These are phyloP conservation scores for Boletus huronensis DNA, from an alignment of 768 basidiomycete genomes.

Conservation along the genomic window DNA sequence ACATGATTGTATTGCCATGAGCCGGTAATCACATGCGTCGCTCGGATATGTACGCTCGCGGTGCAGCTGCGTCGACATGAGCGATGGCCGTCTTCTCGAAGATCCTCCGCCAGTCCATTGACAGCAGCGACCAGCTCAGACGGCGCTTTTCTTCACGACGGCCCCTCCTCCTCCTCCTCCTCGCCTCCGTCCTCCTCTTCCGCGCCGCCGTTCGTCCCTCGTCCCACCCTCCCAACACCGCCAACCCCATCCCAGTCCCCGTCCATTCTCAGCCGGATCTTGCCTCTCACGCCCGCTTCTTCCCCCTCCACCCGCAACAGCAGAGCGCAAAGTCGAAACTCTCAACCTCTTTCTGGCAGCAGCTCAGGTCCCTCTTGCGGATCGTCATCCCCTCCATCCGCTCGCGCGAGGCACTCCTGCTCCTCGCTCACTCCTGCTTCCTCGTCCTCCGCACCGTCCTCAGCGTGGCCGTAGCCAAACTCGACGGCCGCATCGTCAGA, in stretches of 20 bases:
- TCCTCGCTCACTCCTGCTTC: constrained; percentile 79
- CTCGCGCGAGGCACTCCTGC: constrained; percentile 69
- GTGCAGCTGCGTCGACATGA: neutral
- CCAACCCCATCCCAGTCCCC: constrained; percentile 58
- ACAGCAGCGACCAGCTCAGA: neutral
- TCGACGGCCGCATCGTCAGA: constrained; percentile 88
- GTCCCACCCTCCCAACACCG: constrained; percentile 33
- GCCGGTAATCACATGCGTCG: constrained; percentile 14
- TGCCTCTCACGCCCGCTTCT: constrained; percentile 50
- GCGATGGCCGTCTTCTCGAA: constrained; percentile 21
- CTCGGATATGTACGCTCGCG: neutral
- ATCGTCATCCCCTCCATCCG: constrained; percentile 63
- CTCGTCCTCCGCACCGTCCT: constrained; percentile 83
- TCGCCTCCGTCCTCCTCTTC: constrained; percentile 48
- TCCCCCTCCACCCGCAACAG: constrained; percentile 51
- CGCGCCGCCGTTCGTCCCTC: constrained; percentile 38
- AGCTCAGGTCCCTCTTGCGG: constrained; percentile 68
- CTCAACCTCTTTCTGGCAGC: constrained; percentile 63
- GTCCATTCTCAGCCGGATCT: constrained; percentile 59
- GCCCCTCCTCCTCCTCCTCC: constrained; percentile 40
- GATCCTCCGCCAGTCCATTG: neutral
- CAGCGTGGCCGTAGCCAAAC: constrained; percentile 79
- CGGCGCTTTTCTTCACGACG: constrained; percentile 10
- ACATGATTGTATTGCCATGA: neutral
- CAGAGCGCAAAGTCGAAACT: constrained; percentile 43